Evolutionary conservation across 2,329 filamentous ascomycete genomes (phyloP), one percentile per base, ranked within the genome.

Genomic region (Aspergillus sp.): DNA sequence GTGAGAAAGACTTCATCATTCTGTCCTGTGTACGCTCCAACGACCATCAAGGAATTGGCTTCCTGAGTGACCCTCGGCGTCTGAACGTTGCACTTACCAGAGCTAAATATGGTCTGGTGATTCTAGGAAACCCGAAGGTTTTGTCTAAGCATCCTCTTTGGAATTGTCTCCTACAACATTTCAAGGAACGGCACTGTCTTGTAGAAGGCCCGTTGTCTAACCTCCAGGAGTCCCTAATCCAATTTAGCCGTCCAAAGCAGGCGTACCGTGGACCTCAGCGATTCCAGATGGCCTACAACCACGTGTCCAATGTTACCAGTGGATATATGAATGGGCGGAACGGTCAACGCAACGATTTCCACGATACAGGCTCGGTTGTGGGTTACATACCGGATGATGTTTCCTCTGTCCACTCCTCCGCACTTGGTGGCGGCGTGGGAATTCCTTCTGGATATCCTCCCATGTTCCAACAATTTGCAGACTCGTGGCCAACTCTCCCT

Each of bases 1-100:
- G 95, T 80, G 95, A 99, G 78, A 99, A 99, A 79, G 95, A 99
- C 72, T 99, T 96, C 70, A 99, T 99, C 69, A 93, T 99, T 40
- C 82, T 99, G 33, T 98, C 95, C 61, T 99, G 95, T 71, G 95
- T 99, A 51, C 91, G 95, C 72, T 98, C 93, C 72, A 99, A 99
- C 73, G 95, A 99, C 69, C 96, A 98, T 74, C 95, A 99, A 75
- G 95, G 95, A 65, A 99, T 99, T 68, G 95, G 95, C 78, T 99
- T 99, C 85, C 81, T 99, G 81, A 98, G 93, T 60, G 95, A 99
- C 68, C 95, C 95, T 52, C 91, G 95, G 64, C 93, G 95, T 82
- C 86, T 99, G 69, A 99, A 99, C 71, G 95, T 99, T 21, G 95
- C 93, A 40, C 84, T 99, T 64, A 99, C 95, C 51, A 91, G 95